These are phyloP conservation scores for Fusarium coicis DNA, from an alignment of 2,329 filamentous ascomycete genomes.

Conservation along the genomic window DNA sequence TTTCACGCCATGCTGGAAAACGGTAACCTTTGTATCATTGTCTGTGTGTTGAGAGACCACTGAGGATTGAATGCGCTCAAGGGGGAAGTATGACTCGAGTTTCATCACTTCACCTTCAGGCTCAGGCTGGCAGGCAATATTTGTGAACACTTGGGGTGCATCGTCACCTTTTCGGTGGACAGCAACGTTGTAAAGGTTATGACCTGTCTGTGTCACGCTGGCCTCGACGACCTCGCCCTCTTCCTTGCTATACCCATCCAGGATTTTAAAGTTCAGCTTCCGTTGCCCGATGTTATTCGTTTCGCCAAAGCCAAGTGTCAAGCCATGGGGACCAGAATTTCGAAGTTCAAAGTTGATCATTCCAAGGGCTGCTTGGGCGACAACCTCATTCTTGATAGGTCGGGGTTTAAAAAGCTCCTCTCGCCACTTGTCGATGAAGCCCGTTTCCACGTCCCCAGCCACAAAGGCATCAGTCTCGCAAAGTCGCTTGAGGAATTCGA, in stretches of 20 bases:
- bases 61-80: slow-evolving; percentile 82
- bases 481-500: slow-evolving; percentile 93
- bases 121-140: slow-evolving; percentile 56
- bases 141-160: slow-evolving; percentile 54
- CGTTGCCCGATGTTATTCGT: slow-evolving; percentile 55
- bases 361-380: slow-evolving; percentile 87
- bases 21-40: slow-evolving; percentile 71
- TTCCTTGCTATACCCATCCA: slow-evolving; percentile 72
- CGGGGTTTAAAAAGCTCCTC: slow-evolving; percentile 78
- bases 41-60: slow-evolving; percentile 69
- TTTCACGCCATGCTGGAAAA: slow-evolving; percentile 78
- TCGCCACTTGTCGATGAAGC: slow-evolving; percentile 91
- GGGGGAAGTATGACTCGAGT: slow-evolving; percentile 74
- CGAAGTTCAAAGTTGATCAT: slow-evolving; percentile 65
- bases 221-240: slow-evolving; percentile 70
- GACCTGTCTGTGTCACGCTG: slow-evolving; percentile 59
- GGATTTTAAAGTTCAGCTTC: slow-evolving; percentile 62
- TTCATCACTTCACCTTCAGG: slow-evolving; percentile 44
- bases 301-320: slow-evolving; percentile 65
- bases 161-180: slow-evolving; percentile 57
- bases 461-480: slow-evolving; percentile 86
- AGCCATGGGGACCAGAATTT: slow-evolving; percentile 57
- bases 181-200: slow-evolving; percentile 58
- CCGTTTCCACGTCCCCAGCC: slow-evolving; percentile 89
- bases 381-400: slow-evolving; percentile 74